These are phyloP conservation scores for Friedmanniomyces simplex DNA, from an alignment of 495 filamentous ascomycete genomes.

Conservation along the genomic window DNA sequence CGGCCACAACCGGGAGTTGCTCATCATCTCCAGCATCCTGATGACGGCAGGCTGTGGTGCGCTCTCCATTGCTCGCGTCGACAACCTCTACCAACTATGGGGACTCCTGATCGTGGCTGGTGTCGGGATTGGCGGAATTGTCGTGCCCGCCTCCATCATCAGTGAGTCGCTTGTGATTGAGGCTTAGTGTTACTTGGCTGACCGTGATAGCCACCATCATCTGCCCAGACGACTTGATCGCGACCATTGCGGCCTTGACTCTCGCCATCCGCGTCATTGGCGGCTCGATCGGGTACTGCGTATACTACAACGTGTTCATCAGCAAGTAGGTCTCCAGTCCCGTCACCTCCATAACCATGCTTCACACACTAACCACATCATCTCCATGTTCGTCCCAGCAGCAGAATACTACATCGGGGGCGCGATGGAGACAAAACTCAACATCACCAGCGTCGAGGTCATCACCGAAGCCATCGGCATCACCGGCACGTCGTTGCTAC, in stretches of 20 bases:
- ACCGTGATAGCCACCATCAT: constrained; percentile 47
- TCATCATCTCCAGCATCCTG: constrained; percentile 50
- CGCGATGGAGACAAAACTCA: constrained; percentile 41
- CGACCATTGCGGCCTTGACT: constrained; percentile 56
- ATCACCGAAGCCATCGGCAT: constrained; percentile 44
- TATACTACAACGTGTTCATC: constrained; percentile 26
- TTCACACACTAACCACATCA: neutral
- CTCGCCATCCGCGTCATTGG: constrained; percentile 28
- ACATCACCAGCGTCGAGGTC: constrained; percentile 40
- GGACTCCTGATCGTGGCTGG: constrained; percentile 53
- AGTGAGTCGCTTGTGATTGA: constrained; percentile 19
- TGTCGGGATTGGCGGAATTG: constrained; percentile 62
- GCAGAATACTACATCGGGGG: constrained; percentile 44
- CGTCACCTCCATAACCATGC: neutral
- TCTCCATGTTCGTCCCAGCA: constrained; percentile 19
- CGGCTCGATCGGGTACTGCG: constrained; percentile 25
- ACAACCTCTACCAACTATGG: constrained; percentile 54
- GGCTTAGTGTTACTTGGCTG: neutral
- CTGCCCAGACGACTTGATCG: constrained; percentile 61
- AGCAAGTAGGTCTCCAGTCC: constrained; percentile 2
- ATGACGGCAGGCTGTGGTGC: constrained; percentile 65
- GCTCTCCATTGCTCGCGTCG: constrained; percentile 42
- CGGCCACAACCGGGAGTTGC: constrained; percentile 52
- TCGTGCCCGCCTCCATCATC: constrained; percentile 61
- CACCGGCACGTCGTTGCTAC: constrained; percentile 46